These are phyloP conservation scores for Sporothrix humicola DNA, from an alignment of 2,329 filamentous ascomycete genomes.

Conservation along the genomic window DNA sequence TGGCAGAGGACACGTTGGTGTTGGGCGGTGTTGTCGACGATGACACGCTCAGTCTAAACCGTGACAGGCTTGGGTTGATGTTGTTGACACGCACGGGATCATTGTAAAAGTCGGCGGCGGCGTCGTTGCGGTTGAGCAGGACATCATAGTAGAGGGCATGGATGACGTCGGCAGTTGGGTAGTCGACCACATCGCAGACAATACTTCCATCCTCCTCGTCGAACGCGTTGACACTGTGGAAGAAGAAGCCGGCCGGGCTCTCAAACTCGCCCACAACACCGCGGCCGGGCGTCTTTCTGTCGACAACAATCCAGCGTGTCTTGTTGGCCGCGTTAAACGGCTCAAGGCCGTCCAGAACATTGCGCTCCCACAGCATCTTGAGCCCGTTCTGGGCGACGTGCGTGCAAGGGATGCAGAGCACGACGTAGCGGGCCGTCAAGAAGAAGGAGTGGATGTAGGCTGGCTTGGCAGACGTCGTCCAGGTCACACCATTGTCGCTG, in stretches of 20 bases:
- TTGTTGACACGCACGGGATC: conserved; percentile 49
- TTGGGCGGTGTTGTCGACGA: neutral
- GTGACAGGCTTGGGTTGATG: conserved; percentile 48
- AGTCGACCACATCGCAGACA: conserved; percentile 69
- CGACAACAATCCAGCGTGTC: conserved; percentile 76
- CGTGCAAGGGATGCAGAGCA: conserved; percentile 74
- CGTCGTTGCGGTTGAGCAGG: conserved; percentile 59
- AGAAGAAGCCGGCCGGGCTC: conserved; percentile 73
- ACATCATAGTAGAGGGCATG: conserved; percentile 73
- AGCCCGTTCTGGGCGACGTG: conserved; percentile 64
- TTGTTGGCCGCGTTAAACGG: conserved; percentile 63
- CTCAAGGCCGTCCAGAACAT: conserved; percentile 70
- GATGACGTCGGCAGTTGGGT: conserved; percentile 68
- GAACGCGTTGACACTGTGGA: conserved; percentile 80
- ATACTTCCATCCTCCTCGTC: conserved; percentile 63
- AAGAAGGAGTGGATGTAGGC: conserved; percentile 88
- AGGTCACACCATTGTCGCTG: neutral
- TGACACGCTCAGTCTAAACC: conserved; percentile 45
- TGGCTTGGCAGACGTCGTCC: conserved; percentile 45
- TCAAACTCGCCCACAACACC: conserved; percentile 71
- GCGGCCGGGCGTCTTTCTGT: conserved; percentile 60
- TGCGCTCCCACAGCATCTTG: conserved; percentile 67
- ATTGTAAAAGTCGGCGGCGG: conserved; percentile 52
- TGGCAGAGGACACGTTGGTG: conserved; percentile 27
- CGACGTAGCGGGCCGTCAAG: conserved; percentile 70